Conservation (phyloP, 163 green algal species). For the Scenedesmus sp. region DNA sequence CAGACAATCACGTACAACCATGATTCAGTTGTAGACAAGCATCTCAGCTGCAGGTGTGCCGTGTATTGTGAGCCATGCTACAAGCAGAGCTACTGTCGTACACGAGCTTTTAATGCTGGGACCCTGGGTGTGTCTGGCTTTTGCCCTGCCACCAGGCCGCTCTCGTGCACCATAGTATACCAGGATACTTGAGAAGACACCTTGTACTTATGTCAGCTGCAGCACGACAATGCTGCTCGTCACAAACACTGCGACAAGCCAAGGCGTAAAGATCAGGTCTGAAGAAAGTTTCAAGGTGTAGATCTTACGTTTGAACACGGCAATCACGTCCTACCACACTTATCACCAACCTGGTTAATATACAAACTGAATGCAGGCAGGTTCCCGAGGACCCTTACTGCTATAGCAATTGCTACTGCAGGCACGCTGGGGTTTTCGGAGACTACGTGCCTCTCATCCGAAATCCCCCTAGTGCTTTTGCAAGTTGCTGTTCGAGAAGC, state of each 20-base stretch:
- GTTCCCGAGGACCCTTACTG: background rate
- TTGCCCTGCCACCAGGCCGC: background rate
- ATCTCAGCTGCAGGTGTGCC: no score
- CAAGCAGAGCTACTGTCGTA: background rate
- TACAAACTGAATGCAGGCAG: background rate
- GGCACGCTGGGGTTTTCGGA: background rate
- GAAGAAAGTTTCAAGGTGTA: background rate
- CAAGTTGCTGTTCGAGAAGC: background rate
- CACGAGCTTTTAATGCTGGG: background rate
- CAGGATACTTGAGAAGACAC: no score
- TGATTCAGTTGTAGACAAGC: no score
- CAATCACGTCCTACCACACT: background rate
- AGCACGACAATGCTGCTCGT: no score
- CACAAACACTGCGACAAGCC: no score
- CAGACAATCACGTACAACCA: no score
- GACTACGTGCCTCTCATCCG: background rate
- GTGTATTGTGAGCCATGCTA: background rate
- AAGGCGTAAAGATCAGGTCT: background rate
- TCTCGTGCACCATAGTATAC: background rate
- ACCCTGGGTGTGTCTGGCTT: background rate
- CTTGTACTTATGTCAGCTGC: no score
- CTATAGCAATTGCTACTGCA: no score
- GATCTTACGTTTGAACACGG: no score
- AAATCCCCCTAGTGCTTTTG: background rate
- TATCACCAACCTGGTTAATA: background rate